Conservation (phyloP, 2,329 filamentous ascomycete species). For the Penicillium paneum region DNA sequence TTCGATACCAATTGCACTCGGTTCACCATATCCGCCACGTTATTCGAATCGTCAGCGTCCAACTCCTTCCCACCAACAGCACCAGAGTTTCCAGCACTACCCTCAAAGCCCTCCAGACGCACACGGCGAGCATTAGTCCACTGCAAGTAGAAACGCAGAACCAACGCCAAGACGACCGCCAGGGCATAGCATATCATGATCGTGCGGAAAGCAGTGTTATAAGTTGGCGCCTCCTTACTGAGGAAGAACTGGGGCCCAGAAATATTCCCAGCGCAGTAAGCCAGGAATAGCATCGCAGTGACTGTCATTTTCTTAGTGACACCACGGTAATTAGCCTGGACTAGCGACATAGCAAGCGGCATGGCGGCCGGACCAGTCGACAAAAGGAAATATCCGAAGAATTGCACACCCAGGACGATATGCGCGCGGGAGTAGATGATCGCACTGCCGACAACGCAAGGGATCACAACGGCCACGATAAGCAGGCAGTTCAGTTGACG, state of each 20-base stretch:
- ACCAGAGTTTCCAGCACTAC: slow-evolving; percentile 21
- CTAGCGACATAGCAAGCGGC: slow-evolving; percentile 55
- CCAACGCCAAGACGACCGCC: slow-evolving; percentile 45
- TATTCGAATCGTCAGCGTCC: slow-evolving; percentile 41
- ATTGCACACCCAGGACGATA: slow-evolving; percentile 43
- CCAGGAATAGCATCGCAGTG: slow-evolving; percentile 55
- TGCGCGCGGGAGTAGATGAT: slow-evolving; percentile 51
- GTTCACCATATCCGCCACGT: slow-evolving; percentile 30
- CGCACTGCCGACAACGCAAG: slow-evolving; percentile 53
- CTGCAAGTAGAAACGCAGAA: slow-evolving; percentile 50
- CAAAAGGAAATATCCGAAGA: slow-evolving; percentile 59
- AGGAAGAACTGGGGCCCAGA: slow-evolving; percentile 56
- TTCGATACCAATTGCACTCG: slow-evolving; percentile 41
- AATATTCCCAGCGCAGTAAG: slow-evolving; percentile 58
- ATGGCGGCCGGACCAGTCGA: slow-evolving; percentile 54
- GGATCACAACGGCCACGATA: slow-evolving; percentile 50
- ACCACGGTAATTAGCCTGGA: slow-evolving; percentile 56
- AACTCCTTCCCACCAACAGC: slow-evolving; percentile 46
- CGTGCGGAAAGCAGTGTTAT: slow-evolving; percentile 53
- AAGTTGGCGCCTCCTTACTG: slow-evolving; percentile 49
- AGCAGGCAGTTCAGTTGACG: slow-evolving; percentile 53
- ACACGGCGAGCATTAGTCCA: slow-evolving; percentile 46
- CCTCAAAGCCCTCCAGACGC: slow-evolving; percentile 35
- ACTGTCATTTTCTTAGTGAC: slow-evolving; percentile 62
- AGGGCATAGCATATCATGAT: slow-evolving; percentile 58